phyloP scores from a whole-genome alignment of 2,329 filamentous ascomycete genomes.

The Cladosporium sp. region DNA sequence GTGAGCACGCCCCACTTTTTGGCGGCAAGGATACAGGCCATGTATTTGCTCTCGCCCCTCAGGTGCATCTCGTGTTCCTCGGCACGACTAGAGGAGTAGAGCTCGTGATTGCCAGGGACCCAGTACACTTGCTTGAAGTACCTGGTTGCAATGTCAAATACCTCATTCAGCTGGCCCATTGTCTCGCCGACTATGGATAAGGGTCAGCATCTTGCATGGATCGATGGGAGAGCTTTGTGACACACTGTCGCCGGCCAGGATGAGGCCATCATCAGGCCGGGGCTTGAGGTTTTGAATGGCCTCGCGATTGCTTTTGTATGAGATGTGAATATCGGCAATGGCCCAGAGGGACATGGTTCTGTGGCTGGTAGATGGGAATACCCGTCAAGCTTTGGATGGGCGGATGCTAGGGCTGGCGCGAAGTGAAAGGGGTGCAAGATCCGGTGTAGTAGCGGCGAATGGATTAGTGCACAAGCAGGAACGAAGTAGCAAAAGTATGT shows the following conservation, averaged over 20 bases:
- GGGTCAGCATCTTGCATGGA: slow-evolving; percentile 34
- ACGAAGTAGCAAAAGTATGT: slow-evolving; percentile 8
- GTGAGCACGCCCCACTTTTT: slow-evolving; percentile 56
- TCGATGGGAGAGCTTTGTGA: slow-evolving; percentile 1
- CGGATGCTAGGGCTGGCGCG: slow-evolving; percentile 15
- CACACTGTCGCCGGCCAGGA: slow-evolving; percentile 47
- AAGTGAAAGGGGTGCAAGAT: not conserved
- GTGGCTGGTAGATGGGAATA: slow-evolving; percentile 21
- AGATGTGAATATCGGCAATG: slow-evolving; percentile 51
- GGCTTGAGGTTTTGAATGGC: slow-evolving; percentile 46
- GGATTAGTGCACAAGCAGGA: not conserved
- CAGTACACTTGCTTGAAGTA: slow-evolving; percentile 55
- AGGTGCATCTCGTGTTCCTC: slow-evolving; percentile 41
- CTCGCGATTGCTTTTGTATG: slow-evolving; percentile 49
- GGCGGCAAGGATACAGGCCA: slow-evolving; percentile 56
- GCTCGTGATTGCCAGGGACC: slow-evolving; percentile 61
- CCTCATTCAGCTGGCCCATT: slow-evolving; percentile 38
- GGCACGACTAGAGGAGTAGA: slow-evolving; percentile 54
- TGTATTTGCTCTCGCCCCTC: slow-evolving; percentile 57
- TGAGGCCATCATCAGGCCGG: slow-evolving; percentile 47
- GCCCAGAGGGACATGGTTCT: slow-evolving; percentile 41
- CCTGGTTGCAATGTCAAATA: slow-evolving; percentile 46
- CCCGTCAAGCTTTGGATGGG: slow-evolving; percentile 14
- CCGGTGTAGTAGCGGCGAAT: not conserved
- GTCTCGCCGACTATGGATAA: slow-evolving; percentile 37